Conservation (phyloP, 805 yeast genomes). For the Candida chauliodis region DNA sequence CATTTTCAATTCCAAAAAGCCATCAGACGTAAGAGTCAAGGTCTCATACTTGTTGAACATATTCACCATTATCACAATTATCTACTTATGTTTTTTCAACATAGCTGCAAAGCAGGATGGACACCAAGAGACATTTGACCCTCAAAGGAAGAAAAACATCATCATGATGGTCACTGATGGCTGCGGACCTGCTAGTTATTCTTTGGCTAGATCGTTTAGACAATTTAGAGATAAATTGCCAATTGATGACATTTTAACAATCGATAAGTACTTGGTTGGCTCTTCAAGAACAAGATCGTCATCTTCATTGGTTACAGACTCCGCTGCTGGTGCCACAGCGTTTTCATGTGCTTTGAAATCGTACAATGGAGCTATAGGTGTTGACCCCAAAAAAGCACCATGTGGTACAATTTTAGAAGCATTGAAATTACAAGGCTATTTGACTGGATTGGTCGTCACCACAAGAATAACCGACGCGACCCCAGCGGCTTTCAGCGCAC, state of each 20-base stretch:
- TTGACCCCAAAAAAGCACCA: slow-evolving; percentile 61
- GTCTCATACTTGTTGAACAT: slow-evolving; percentile 9
- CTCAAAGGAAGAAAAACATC: slow-evolving; percentile 59
- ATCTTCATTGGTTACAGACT: slow-evolving; percentile 78
- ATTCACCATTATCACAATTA: slow-evolving; percentile 8
- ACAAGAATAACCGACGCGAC: slow-evolving; percentile 94
- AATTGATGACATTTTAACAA: slow-evolving; percentile 50
- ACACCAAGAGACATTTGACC: slow-evolving; percentile 9
- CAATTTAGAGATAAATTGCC: slow-evolving; percentile 57
- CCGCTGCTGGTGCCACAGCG: slow-evolving; percentile 97
- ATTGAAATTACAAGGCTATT: slow-evolving; percentile 72
- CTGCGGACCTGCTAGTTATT: slow-evolving; percentile 88
- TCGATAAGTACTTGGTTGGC: slow-evolving; percentile 76
- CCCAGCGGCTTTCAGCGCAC: slow-evolving; percentile 86
- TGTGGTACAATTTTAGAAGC: slow-evolving; percentile 90
- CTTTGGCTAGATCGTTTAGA: slow-evolving; percentile 71
- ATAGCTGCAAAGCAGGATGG: background rate
- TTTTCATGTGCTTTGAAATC: slow-evolving; percentile 81
- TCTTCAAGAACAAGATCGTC: slow-evolving; percentile 80
- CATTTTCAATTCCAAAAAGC: slow-evolving; percentile 4
- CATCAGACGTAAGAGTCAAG: background rate
- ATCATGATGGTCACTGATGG: slow-evolving; percentile 92
- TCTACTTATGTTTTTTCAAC: slow-evolving; percentile 8
- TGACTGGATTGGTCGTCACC: slow-evolving; percentile 89
- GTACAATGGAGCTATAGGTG: slow-evolving; percentile 92